A percentile compares a stretch with the other conserved stretches of the same genome.
Evolutionary conservation across 345 rosid species (phyloP).

Genomic region (Boechera divaricarpa): DNA sequence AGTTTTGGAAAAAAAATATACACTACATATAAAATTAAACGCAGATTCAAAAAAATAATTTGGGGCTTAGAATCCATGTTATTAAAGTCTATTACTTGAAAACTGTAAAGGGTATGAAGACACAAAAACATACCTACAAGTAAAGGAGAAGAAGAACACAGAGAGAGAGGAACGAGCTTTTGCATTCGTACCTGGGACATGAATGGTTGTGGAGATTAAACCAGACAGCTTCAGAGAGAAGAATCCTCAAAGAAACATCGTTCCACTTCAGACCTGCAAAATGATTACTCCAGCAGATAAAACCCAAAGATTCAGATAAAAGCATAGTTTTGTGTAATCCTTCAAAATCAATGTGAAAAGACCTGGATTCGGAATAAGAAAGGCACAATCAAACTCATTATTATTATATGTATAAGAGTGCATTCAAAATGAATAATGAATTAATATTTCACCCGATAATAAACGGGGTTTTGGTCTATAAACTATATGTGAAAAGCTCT

Average conservation of each 20-base stretch:
- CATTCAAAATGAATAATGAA: constrained; percentile 41
- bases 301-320: constrained; percentile 8
- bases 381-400: constrained; percentile 19
- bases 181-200: constrained; percentile 8
- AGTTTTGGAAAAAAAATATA: too few species aligned
- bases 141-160: background rate
- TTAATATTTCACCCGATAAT: constrained; percentile 37
- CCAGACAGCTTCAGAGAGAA: constrained; percentile 9
- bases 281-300: constrained; percentile 21
- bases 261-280: constrained; percentile 20
- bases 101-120: too few species aligned
- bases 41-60: too few species aligned
- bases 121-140: background rate
- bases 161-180: background rate
- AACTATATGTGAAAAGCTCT: constrained; percentile 15
- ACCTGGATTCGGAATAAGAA: constrained; percentile 21
- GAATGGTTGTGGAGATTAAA: background rate
- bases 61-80: too few species aligned
- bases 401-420: constrained; percentile 18
- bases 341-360: background rate
- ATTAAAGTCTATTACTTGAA: too few species aligned
- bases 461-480: constrained; percentile 25
- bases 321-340: constrained; percentile 2
- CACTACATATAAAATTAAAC: too few species aligned
- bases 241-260: background rate